Evolutionary conservation across 306 rosid species (phyloP), one percentile per base, ranked within the genome.

Genomic region (Medicago lupulina): DNA sequence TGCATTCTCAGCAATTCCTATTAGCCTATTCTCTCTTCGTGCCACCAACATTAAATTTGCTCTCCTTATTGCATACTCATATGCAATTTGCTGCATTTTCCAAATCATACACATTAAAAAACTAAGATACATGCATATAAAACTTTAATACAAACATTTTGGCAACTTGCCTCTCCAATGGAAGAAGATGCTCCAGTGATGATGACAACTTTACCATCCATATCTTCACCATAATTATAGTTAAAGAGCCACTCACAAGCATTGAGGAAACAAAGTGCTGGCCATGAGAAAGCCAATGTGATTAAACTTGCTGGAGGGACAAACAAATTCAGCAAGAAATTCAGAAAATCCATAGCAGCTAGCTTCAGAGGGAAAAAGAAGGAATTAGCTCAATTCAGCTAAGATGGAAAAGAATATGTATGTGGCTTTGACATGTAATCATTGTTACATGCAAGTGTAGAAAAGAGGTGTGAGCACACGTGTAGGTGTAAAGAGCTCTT

Each of bases 151-250:
- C 44, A 40, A 40, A 40, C 44, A 40, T 40, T 40, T 40, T 40
- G 9, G 44, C 11, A 3, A 59, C 77, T 71, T 76, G 86, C 98
- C 93, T 91, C 98, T 76, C 98, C 98, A 13, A 91, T 91, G 71
- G 79, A 91, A n/a, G 98, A 93, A 70, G 98, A 93, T 71, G 98
- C 98, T 19, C 98, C 98, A 4, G 98, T 93, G 82, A 93, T 91
- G 5, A 93, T 88, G 39, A 93, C 96, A 0, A 89, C 97, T 80
- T 90, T 93, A 66, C 81, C 79, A 49, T 84, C 90, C 93, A 93
- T 86, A 49, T 71, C 41, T 15, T 89, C 92, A 50, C 63, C 53
- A 71, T 86, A 50, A 3, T 82, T 51, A 18, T 57, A 25, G 53
- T 62, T 78, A 75, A 84, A 88, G 74, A 93, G 81, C 92, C 96